Evolutionary conservation across 768 basidiomycete species (phyloP).

Genomic region (Saitozyma sp.): DNA sequence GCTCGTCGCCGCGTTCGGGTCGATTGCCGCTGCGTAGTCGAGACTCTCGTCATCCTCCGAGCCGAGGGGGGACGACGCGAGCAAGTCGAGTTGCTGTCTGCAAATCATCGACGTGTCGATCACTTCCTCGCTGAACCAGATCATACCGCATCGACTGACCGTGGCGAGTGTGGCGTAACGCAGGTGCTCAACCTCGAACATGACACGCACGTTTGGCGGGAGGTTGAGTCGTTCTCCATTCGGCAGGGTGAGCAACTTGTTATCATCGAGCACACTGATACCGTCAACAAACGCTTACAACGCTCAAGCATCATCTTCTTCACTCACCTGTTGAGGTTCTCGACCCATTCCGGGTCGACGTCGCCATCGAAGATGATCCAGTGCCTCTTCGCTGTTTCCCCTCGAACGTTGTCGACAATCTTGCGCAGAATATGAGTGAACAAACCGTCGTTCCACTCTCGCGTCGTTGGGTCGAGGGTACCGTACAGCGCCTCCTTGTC

Average conservation of each 20-base stretch:
- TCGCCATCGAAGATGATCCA: slow-evolving; percentile 99
- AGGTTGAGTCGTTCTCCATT: slow-evolving; percentile 98
- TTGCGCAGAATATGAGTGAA: slow-evolving; percentile 97
- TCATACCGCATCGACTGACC: slow-evolving; percentile 99
- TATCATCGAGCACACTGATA: slow-evolving; percentile 91
- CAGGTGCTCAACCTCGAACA: slow-evolving; percentile 99
- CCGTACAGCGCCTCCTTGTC: slow-evolving; percentile 98
- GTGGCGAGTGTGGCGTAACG: slow-evolving; percentile 96
- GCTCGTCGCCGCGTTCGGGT: slow-evolving; percentile 55
- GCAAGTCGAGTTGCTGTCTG: slow-evolving; percentile 76
- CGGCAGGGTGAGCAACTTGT: slow-evolving; percentile 92
- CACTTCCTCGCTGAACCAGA: slow-evolving; percentile 99
- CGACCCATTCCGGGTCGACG: slow-evolving; percentile 99
- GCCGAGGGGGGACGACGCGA: slow-evolving; percentile 74
- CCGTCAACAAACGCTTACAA: neutral
- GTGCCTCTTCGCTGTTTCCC: slow-evolving; percentile 91
- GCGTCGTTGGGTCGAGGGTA: slow-evolving; percentile 91
- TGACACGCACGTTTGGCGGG: slow-evolving; percentile 94
- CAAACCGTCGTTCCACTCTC: slow-evolving; percentile 98
- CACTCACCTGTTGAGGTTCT: slow-evolving; percentile 91
- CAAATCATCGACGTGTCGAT: slow-evolving; percentile 90
- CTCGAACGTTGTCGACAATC: slow-evolving; percentile 97
- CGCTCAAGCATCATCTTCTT: neutral
- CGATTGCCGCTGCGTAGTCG: slow-evolving; percentile 26
- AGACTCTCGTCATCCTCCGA: slow-evolving; percentile 71